These are phyloP conservation scores for Xylaria sp. DNA, from an alignment of 2,329 filamentous ascomycete genomes.

Conservation along the genomic window DNA sequence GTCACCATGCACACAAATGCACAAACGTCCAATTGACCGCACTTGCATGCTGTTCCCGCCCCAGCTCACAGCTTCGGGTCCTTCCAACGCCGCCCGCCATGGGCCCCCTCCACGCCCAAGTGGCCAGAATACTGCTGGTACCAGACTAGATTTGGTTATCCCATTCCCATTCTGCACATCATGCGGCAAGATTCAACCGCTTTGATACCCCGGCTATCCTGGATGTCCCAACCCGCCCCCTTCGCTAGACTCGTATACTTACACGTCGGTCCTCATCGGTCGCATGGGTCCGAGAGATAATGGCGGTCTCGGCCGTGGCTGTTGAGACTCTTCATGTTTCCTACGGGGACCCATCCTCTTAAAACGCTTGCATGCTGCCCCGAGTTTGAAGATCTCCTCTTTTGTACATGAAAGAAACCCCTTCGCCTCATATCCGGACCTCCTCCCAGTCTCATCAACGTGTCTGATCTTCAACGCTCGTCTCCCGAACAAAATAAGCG, in stretches of 20 bases:
- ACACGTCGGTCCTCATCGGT: constrained; percentile 32
- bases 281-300: constrained; percentile 37
- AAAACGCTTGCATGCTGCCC: constrained; percentile 54
- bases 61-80: constrained; percentile 28
- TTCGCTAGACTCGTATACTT: constrained; percentile 26
- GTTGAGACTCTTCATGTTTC: constrained; percentile 47
- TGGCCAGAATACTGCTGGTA: too few relatives aligned
- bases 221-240: background rate
- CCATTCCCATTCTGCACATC: constrained; percentile 44
- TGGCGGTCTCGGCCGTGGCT: constrained; percentile 51
- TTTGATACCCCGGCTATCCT: constrained; percentile 31
- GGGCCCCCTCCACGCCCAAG: constrained; percentile 14
- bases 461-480: constrained; percentile 52
- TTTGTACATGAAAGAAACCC: constrained; percentile 51
- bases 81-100: constrained; percentile 30
- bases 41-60: constrained; percentile 28
- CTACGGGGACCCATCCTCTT: constrained; percentile 51
- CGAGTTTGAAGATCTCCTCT: constrained; percentile 51
- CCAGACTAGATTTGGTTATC: constrained; percentile 36
- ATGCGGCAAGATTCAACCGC: constrained; percentile 44
- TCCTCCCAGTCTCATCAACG: constrained; percentile 48
- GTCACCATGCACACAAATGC: constrained; percentile 28
- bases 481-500: constrained; percentile 45
- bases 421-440: constrained; percentile 50
- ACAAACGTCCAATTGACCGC: constrained; percentile 46